A percentile compares a stretch with the other conserved stretches of the same genome.
Evolutionary conservation across 345 rosid species (phyloP).

Genomic region (Camelina hispida): DNA sequence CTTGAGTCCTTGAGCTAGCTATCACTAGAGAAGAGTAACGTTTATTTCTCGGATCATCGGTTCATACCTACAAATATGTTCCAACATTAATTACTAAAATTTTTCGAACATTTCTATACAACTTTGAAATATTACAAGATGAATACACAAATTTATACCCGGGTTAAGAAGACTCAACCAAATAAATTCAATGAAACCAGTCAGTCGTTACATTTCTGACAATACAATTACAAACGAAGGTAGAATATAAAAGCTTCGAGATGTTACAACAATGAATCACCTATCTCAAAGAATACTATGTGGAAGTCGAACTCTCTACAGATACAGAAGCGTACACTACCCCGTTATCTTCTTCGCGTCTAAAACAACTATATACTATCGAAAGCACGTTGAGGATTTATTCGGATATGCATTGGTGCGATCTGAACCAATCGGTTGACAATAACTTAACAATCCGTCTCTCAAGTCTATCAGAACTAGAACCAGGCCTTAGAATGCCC

Average conservation of each 20-base stretch:
- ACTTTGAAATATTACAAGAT: too few species aligned
- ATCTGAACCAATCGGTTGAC: constrained; percentile 55
- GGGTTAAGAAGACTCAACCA: constrained; percentile 12
- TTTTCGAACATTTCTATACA: too few species aligned
- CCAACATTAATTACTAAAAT: too few species aligned
- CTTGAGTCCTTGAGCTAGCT: too few species aligned
- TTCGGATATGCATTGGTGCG: constrained; percentile 64
- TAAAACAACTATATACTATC: constrained; percentile 11
- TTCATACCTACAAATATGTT: too few species aligned
- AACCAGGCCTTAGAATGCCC: constrained; percentile 77
- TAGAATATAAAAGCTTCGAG: background rate
- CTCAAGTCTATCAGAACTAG: constrained; percentile 80
- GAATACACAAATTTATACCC: background rate
- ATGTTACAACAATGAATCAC: constrained; percentile 33
- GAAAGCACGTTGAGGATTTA: constrained; percentile 38
- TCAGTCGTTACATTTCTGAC: background rate
- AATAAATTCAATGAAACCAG: constrained; percentile 17
- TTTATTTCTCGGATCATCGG: too few species aligned
- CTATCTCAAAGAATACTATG: constrained; percentile 30
- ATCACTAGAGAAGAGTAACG: too few species aligned
- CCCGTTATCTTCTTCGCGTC: background rate
- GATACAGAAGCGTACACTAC: constrained; percentile 2
- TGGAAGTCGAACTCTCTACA: constrained; percentile 23
- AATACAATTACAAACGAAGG: too few species aligned
- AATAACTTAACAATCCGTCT: constrained; percentile 59